Conservation (phyloP, 345 rosid genomes). For the Murraya koenigii region DNA sequence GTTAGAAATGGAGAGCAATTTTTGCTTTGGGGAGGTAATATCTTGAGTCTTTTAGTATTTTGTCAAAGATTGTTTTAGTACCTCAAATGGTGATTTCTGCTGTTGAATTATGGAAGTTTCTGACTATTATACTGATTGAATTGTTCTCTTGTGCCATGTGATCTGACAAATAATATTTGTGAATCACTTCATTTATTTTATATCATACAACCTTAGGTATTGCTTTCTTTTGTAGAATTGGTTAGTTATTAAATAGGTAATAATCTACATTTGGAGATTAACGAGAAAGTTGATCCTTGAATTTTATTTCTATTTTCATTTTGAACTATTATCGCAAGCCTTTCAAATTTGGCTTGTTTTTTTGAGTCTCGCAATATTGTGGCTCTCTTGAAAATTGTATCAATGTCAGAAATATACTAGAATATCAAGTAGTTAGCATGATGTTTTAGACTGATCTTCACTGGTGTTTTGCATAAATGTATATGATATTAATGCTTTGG, state of each 20-base stretch:
- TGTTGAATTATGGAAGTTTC: neutral
- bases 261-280: neutral
- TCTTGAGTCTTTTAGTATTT: slow-evolving; percentile 30
- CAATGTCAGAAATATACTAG: neutral
- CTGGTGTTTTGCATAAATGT: neutral
- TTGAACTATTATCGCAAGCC: neutral
- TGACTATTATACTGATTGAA: neutral
- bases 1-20: slow-evolving; percentile 84
- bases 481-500: neutral
- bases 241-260: neutral
- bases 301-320: neutral
- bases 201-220: neutral
- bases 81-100: neutral
- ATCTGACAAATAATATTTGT: neutral
- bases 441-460: neutral
- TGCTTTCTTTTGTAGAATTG: neutral
- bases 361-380: neutral
- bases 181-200: neutral
- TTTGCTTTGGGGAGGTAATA: slow-evolving; percentile 97
- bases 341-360: neutral
- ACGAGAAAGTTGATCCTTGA: too few species aligned
- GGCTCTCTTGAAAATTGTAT: neutral
- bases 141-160: neutral
- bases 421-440: neutral
- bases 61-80: slow-evolving; percentile 22